Evolutionary conservation across 2,329 filamentous ascomycete genomes (phyloP).

Genomic region (Stemphylium lycopersici): DNA sequence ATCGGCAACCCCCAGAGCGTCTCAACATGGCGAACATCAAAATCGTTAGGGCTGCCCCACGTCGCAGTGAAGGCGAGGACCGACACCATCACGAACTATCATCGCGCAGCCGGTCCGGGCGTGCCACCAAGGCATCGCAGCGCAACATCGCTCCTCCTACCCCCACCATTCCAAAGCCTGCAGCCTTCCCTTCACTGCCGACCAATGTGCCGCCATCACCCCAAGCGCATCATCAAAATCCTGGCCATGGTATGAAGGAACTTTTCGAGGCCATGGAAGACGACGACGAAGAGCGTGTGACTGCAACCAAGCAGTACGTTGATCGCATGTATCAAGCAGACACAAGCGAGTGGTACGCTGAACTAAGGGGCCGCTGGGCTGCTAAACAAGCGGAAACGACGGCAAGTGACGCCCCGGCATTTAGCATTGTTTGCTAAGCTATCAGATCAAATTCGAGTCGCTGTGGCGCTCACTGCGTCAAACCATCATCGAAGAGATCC

Average conservation of each 20-base stretch:
- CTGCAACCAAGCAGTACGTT: conserved; percentile 4
- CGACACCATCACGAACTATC: not conserved
- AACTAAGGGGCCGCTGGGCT: conserved; percentile 7
- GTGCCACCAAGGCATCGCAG: not conserved
- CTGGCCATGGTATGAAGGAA: conserved; percentile 3
- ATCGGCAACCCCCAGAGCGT: not conserved
- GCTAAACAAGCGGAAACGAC: not conserved
- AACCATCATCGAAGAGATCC: conserved; percentile 26
- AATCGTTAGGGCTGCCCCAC: not conserved
- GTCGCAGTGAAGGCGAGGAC: not conserved
- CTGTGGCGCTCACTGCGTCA: conserved; percentile 27
- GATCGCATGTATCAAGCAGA: conserved; percentile 10
- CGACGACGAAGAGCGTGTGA: not conserved
- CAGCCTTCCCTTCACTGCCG: conserved; percentile 14
- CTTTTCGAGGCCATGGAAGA: conserved; percentile 5
- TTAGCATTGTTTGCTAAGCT: not conserved
- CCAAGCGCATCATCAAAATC: not conserved
- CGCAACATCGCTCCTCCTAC: not conserved
- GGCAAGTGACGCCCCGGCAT: not conserved
- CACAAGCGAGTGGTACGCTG: conserved; percentile 14
- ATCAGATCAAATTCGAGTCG: conserved; percentile 18
- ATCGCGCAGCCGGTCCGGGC: not conserved
- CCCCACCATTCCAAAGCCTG: not conserved
- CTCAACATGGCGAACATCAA: conserved; percentile 13
- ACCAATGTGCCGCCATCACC: not conserved